These are phyloP conservation scores for Sporothrix sp. DNA, from an alignment of 2,329 filamentous ascomycete genomes.

Conservation along the genomic window DNA sequence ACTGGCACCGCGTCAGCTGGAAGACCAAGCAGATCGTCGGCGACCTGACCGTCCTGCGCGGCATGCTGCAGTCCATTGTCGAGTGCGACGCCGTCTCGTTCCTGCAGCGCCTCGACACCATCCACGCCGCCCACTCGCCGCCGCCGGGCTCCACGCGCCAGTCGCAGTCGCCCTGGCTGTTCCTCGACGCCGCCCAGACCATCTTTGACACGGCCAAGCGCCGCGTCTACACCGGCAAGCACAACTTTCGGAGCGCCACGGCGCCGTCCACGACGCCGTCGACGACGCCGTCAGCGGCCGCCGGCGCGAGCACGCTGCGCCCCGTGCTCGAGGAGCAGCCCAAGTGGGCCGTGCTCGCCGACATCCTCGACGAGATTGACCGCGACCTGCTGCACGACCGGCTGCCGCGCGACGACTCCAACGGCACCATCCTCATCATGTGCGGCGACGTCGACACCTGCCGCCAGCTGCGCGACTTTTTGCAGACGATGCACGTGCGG, in stretches of 20 bases:
- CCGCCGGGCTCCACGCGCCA: conserved; percentile 79
- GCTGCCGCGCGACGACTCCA: conserved; percentile 63
- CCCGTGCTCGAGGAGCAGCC: conserved; percentile 89
- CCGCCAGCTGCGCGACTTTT: conserved; percentile 78
- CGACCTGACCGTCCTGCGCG: conserved; percentile 73
- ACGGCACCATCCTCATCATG: conserved; percentile 92
- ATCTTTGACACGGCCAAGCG: conserved; percentile 86
- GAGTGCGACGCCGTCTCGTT: conserved; percentile 86
- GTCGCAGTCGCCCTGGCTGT: conserved; percentile 90
- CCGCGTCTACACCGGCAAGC: conserved; percentile 69
- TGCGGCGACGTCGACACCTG: conserved; percentile 81
- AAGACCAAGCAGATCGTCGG: conserved; percentile 91
- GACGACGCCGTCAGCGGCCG: conserved; percentile 19
- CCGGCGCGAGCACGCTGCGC: conserved; percentile 51
- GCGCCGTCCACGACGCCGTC: conserved; percentile 26
- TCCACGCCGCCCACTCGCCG: conserved; percentile 81
- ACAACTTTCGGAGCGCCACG: conserved; percentile 39
- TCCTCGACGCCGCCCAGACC: conserved; percentile 86
- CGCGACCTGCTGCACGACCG: conserved; percentile 80
- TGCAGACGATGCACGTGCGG: conserved; percentile 79
- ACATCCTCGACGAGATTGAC: conserved; percentile 83
- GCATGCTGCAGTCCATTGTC: conserved; percentile 71
- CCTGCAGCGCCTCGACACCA: conserved; percentile 86
- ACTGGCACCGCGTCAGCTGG: conserved; percentile 95
- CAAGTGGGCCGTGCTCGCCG: conserved; percentile 84